Conservation (phyloP, 805 yeast species). For the Teunomyces tritomae region DNA sequence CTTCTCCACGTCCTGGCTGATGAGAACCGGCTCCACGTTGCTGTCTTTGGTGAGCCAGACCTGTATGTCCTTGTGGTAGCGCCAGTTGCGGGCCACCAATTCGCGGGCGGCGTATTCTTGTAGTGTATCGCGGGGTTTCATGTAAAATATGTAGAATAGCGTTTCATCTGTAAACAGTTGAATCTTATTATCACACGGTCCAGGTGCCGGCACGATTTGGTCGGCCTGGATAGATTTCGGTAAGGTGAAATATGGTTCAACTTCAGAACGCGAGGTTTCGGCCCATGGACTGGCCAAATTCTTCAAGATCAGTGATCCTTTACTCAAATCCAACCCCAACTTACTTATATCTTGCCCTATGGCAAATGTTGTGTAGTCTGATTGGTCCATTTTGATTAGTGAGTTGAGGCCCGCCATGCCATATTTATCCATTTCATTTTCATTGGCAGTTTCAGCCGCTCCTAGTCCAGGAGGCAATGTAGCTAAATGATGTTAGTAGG, state of each 20-base stretch:
- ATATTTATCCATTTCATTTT: conserved; percentile 53
- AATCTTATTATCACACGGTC: conserved; percentile 48
- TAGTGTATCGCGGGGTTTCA: conserved; percentile 86
- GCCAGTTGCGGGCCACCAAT: conserved; percentile 89
- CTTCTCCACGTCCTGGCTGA: conserved; percentile 78
- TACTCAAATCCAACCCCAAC: conserved; percentile 59
- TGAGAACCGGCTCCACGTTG: conserved; percentile 78
- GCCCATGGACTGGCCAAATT: conserved; percentile 92
- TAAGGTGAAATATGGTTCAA: conserved; percentile 74
- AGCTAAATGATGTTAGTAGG: conserved; percentile 11
- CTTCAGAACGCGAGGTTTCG: conserved; percentile 85
- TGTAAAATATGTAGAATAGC: conserved; percentile 86
- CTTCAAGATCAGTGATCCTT: conserved; percentile 49
- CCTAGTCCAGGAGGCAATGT: conserved; percentile 19
- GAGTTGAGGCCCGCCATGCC: conserved; percentile 67
- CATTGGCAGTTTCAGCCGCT: background rate
- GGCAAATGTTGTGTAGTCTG: conserved; percentile 63
- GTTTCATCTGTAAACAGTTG: conserved; percentile 83
- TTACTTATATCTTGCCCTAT: conserved; percentile 72
- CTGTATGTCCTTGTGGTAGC: conserved; percentile 92
- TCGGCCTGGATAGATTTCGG: conserved; percentile 47
- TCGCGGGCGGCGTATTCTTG: conserved; percentile 95
- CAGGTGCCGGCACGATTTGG: conserved; percentile 39
- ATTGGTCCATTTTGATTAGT: conserved; percentile 59
- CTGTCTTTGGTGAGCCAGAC: conserved; percentile 97